A percentile compares a stretch with the other conserved stretches of the same genome.
phyloP scores from a whole-genome alignment of 1,284 basidiomycete species.

The Mycena sp. region DNA sequence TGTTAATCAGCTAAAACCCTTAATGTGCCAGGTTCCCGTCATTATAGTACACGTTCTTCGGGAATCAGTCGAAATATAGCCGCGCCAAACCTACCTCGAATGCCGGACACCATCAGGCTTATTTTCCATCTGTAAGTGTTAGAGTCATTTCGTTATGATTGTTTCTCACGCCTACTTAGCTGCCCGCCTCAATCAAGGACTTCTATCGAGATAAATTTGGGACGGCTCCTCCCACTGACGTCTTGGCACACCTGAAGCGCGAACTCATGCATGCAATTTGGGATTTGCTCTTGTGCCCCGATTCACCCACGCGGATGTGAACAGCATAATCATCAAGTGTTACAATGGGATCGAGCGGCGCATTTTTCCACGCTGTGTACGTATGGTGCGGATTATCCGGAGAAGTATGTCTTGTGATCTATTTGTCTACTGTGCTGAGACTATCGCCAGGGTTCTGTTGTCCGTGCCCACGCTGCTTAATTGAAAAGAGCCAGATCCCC shows the following conservation, averaged over 20 bases:
- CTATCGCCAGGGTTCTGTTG: conserved; percentile 16
- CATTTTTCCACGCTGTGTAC: conserved; percentile 42
- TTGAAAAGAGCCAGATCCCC: neutral
- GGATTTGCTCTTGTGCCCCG: conserved; percentile 37
- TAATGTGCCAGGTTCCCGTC: too few species aligned
- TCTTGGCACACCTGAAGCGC: conserved; percentile 39
- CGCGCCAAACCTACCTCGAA: too few species aligned
- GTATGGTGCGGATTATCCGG: conserved; percentile 47
- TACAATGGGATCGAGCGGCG: conserved; percentile 36
- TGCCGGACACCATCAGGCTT: too few species aligned
- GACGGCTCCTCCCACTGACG: conserved; percentile 18
- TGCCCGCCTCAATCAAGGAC: conserved; percentile 36
- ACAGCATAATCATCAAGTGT: conserved; percentile 41
- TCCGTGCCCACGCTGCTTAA: conserved; percentile 16
- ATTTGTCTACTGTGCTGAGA: neutral
- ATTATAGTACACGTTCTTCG: too few species aligned
- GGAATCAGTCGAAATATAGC: too few species aligned
- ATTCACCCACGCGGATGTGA: conserved; percentile 43
- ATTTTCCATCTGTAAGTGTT: too few species aligned
- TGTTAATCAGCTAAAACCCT: too few species aligned
- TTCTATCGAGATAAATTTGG: conserved; percentile 30
- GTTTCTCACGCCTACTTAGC: conserved; percentile 13
- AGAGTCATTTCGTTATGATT: neutral
- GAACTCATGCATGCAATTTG: too few species aligned
- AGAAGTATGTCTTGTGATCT: conserved; percentile 40